phyloP scores from a whole-genome alignment of 805 yeast species.

The Suhomyces sp. region DNA sequence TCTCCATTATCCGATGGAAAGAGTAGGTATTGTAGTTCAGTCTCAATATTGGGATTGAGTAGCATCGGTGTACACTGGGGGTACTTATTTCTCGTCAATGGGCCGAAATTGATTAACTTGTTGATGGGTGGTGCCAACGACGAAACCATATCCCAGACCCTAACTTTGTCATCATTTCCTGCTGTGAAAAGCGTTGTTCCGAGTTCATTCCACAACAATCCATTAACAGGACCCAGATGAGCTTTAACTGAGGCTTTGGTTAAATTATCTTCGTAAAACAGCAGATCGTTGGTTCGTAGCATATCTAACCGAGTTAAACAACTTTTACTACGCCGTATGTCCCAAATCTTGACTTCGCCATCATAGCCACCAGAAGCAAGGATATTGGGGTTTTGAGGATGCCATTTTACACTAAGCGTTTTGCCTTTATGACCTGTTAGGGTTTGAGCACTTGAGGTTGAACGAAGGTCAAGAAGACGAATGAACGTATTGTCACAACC shows the following conservation, averaged over 20 bases:
- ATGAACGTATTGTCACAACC: constrained; percentile 71
- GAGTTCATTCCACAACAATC: constrained; percentile 66
- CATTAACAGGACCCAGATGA: constrained; percentile 78
- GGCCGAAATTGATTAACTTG: constrained; percentile 73
- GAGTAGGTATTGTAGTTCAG: constrained; percentile 57
- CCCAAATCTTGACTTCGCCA: constrained; percentile 86
- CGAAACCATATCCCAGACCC: constrained; percentile 69
- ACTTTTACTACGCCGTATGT: constrained; percentile 65
- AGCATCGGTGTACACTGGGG: constrained; percentile 50
- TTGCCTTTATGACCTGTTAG: constrained; percentile 60
- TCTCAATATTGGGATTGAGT: constrained; percentile 51
- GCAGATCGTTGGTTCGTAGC: constrained; percentile 38
- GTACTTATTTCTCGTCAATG: constrained; percentile 65
- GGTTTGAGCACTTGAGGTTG: constrained; percentile 72
- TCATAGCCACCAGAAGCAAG: constrained; percentile 80
- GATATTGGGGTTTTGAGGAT: constrained; percentile 59
- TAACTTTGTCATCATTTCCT: constrained; percentile 78
- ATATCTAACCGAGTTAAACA: constrained; percentile 66
- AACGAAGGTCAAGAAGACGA: constrained; percentile 69
- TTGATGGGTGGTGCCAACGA: constrained; percentile 47
- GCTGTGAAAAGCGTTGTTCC: constrained; percentile 65
- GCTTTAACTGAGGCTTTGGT: constrained; percentile 50
- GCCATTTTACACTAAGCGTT: constrained; percentile 67
- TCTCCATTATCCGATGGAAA: constrained; percentile 80
- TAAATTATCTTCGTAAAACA: constrained; percentile 23